Evolutionary conservation across 2,329 filamentous ascomycete genomes (phyloP).

Genomic region (Hypoxylon sp.): DNA sequence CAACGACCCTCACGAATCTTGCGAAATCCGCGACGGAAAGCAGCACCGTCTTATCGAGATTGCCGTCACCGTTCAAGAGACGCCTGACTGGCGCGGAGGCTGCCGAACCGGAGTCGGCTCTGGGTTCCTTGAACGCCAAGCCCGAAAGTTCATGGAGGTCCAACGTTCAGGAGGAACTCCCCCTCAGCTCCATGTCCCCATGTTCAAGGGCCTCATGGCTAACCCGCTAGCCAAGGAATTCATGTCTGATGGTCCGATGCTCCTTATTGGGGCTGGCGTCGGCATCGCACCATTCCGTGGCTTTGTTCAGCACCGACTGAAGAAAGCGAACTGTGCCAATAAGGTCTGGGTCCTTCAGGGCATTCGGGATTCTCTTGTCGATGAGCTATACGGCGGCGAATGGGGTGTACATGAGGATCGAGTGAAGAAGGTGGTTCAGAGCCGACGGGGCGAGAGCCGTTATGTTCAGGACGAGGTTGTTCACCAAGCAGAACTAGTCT

Average conservation of each 20-base stretch:
- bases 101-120: slow-evolving; percentile 87
- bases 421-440: slow-evolving; percentile 85
- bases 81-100: slow-evolving; percentile 79
- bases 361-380: slow-evolving; percentile 80
- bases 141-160: slow-evolving; percentile 76
- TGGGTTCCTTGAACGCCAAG: slow-evolving; percentile 91
- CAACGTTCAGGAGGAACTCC: slow-evolving; percentile 69
- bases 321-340: slow-evolving; percentile 55
- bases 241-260: slow-evolving; percentile 94
- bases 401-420: slow-evolving; percentile 93
- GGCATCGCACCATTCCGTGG: slow-evolving; percentile 97
- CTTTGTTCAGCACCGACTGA: slow-evolving; percentile 83
- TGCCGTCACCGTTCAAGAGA: slow-evolving; percentile 95
- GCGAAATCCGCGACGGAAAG: slow-evolving; percentile 74
- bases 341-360: slow-evolving; percentile 56
- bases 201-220: slow-evolving; percentile 98
- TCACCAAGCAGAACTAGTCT: slow-evolving; percentile 94
- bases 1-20: slow-evolving; percentile 88
- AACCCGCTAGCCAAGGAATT: slow-evolving; percentile 95
- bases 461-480: slow-evolving; percentile 98
- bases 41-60: slow-evolving; percentile 89
- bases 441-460: slow-evolving; percentile 79
- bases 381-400: slow-evolving; percentile 96
- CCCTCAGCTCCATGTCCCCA: slow-evolving; percentile 82
- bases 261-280: slow-evolving; percentile 95